phyloP scores from a whole-genome alignment of 805 yeast species.

The Lachancea quebecensis region DNA sequence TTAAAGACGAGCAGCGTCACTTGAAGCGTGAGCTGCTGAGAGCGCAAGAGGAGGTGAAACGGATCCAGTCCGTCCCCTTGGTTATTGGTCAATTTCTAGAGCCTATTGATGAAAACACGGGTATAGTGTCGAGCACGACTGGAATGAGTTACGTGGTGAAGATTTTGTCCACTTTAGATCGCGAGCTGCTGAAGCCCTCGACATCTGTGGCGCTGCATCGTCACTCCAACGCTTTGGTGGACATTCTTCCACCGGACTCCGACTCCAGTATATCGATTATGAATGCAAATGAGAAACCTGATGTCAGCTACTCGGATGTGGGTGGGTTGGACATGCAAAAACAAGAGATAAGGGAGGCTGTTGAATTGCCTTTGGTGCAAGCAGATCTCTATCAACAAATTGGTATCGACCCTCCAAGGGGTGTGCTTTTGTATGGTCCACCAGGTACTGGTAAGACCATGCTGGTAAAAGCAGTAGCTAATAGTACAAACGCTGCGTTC shows the following conservation, averaged over 20 bases:
- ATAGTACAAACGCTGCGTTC: conserved; percentile 89
- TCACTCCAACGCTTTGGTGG: conserved; percentile 96
- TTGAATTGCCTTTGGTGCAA: conserved; percentile 91
- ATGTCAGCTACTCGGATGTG: conserved; percentile 91
- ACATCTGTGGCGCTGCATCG: conserved; percentile 97
- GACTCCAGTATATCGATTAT: conserved; percentile 93
- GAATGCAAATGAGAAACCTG: conserved; percentile 89
- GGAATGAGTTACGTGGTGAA: conserved; percentile 97
- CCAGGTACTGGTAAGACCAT: conserved; percentile 99
- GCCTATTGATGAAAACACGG: conserved; percentile 94
- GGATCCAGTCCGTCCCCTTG: conserved; percentile 94
- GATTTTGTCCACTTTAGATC: conserved; percentile 86
- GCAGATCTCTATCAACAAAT: conserved; percentile 94
- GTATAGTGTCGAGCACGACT: conserved; percentile 94
- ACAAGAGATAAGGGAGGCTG: conserved; percentile 98
- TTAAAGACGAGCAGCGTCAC: conserved; percentile 97
- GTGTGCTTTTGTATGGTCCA: conserved; percentile 96
- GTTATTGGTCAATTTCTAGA: conserved; percentile 98
- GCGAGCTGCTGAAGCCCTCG: conserved; percentile 90
- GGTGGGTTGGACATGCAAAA: conserved; percentile 99
- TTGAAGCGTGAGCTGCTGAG: conserved; percentile 87
- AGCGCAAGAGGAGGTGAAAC: conserved; percentile 97
- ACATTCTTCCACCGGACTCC: conserved; percentile 97
- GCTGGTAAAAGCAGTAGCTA: conserved; percentile 98
- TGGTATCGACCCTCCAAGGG: conserved; percentile 98